Percentiles rank a stretch among this genome's conserved stretches.
Evolutionary conservation across 106 monocot species (phyloP).

Genomic region (Acorus calamus): DNA sequence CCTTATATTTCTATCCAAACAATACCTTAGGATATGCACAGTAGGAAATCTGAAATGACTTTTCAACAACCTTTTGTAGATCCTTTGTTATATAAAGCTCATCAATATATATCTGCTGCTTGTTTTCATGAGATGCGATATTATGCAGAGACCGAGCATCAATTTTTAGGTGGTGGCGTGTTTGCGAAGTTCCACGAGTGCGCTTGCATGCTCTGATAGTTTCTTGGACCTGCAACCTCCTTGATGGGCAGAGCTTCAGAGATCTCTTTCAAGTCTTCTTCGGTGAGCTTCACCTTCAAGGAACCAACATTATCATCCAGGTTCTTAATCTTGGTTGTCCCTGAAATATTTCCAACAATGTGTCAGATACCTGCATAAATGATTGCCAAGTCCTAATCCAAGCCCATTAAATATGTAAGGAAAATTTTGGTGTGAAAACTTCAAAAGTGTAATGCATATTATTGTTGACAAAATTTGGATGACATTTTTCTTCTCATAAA

Average conservation of each 20-base stretch:
- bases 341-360: not conserved
- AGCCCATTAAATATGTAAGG: no score
- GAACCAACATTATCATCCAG: conserved; percentile 5
- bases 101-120: no score
- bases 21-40: no score
- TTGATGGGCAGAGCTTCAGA: not conserved
- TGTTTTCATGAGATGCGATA: no score
- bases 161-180: not conserved
- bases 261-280: conserved; percentile 7
- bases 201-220: not conserved
- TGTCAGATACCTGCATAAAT: not conserved
- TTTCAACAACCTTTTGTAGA: no score
- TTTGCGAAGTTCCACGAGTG: not conserved
- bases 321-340: conserved; percentile 9
- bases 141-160: not conserved
- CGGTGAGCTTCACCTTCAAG: not conserved
- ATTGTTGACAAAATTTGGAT: no score
- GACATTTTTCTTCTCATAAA: no score
- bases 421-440: no score
- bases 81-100: no score
- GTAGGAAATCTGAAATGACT: no score
- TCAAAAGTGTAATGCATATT: no score
- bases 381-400: not conserved
- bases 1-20: no score
- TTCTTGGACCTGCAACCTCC: conserved; percentile 3